A percentile compares a stretch with the other conserved stretches of the same genome.
Evolutionary conservation across 768 basidiomycete genomes (phyloP).

Genomic region (Galerina marginata): DNA sequence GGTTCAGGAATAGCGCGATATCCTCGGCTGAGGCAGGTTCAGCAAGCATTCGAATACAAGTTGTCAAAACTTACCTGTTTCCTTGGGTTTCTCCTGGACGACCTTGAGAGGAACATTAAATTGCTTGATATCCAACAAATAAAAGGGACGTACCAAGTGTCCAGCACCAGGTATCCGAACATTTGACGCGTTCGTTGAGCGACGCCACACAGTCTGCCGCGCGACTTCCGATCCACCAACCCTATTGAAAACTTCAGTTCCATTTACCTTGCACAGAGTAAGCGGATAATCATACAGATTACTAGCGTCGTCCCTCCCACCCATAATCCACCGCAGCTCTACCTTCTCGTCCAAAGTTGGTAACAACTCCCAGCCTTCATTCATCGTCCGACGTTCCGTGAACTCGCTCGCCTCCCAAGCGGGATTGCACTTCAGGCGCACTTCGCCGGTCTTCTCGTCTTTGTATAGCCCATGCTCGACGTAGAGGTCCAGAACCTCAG

Average conservation of each 20-base stretch:
- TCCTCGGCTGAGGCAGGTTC: conserved; percentile 21
- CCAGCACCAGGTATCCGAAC: conserved; percentile 29
- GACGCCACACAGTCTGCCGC: conserved; percentile 27
- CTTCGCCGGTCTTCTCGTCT: conserved; percentile 24
- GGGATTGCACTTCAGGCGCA: conserved; percentile 29
- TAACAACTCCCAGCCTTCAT: conserved; percentile 32
- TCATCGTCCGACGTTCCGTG: conserved; percentile 26
- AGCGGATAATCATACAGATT: conserved; percentile 19
- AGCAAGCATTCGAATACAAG: neutral
- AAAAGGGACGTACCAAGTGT: conserved; percentile 25
- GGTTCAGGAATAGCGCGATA: conserved; percentile 20
- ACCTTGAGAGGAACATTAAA: conserved; percentile 14
- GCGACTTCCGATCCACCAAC: conserved; percentile 29
- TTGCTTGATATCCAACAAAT: neutral
- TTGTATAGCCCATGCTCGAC: conserved; percentile 25
- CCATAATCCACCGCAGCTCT: conserved; percentile 33
- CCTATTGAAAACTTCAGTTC: conserved; percentile 13
- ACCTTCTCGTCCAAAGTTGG: conserved; percentile 30
- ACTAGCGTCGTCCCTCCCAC: conserved; percentile 28
- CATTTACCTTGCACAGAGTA: neutral
- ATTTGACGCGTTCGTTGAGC: conserved; percentile 29
- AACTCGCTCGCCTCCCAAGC: conserved; percentile 30
- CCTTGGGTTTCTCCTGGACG: conserved; percentile 31
- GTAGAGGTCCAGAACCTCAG: conserved; percentile 25
- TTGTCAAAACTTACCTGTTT: conserved; percentile 24